Conservation (phyloP, 371 early-diverging fungal genomes). For the Mucor sp. region DNA sequence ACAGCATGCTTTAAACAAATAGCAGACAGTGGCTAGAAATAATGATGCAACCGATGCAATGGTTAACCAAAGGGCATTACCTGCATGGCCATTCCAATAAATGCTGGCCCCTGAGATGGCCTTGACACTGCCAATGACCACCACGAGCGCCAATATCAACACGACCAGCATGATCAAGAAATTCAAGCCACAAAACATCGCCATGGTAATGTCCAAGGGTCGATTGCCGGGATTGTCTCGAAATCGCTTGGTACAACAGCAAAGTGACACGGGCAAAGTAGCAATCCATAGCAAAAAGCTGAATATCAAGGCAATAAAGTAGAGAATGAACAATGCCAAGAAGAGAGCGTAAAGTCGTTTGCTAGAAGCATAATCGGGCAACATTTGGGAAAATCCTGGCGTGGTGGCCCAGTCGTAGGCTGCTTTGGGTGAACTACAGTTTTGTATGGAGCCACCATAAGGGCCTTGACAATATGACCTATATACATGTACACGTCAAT, state of each 20-base stretch:
- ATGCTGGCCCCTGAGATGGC: slow-evolving; percentile 10
- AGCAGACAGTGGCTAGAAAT: slow-evolving; percentile 14
- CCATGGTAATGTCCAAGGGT: slow-evolving; percentile 13
- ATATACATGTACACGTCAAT: not conserved
- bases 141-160: slow-evolving; percentile 26
- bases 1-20: slow-evolving; percentile 8
- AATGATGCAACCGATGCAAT: slow-evolving; percentile 25
- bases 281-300: slow-evolving; percentile 35
- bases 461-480: slow-evolving; percentile 25
- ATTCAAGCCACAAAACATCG: slow-evolving; percentile 16
- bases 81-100: slow-evolving; percentile 29
- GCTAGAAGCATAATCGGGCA: slow-evolving; percentile 19
- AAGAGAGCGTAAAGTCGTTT: slow-evolving; percentile 15
- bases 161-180: slow-evolving; percentile 29
- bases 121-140: slow-evolving; percentile 19
- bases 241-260: slow-evolving; percentile 16
- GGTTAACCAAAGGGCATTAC: slow-evolving; percentile 33
- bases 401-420: slow-evolving; percentile 38
- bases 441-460: slow-evolving; percentile 3
- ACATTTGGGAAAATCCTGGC: slow-evolving; percentile 24
- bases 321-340: slow-evolving; percentile 32
- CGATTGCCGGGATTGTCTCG: not conserved
- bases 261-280: slow-evolving; percentile 17
- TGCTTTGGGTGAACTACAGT: slow-evolving; percentile 12
- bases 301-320: slow-evolving; percentile 28